A percentile compares a stretch with the other conserved stretches of the same genome.
These are phyloP conservation scores for Alisma plantagoaquatica DNA, from an alignment of 106 monocot species.

Conservation along the genomic window DNA sequence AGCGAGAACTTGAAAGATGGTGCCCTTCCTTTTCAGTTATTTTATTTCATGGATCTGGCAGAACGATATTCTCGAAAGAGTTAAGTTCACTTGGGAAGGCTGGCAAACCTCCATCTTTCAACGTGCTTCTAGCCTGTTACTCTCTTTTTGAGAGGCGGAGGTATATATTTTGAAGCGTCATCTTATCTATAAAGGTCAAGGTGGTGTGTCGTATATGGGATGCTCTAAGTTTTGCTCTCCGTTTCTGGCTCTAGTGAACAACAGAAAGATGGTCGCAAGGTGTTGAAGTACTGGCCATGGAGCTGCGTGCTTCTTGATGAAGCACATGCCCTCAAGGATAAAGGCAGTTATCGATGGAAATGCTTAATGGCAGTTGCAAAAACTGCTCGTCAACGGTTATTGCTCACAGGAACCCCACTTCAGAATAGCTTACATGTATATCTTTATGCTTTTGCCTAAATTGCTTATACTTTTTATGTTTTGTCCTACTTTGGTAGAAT, in stretches of 20 bases:
- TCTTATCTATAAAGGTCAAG: not conserved
- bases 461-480: too few species aligned
- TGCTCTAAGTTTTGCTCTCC: too few species aligned
- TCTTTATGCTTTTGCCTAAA: too few species aligned
- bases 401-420: slow-evolving; percentile 98
- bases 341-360: slow-evolving; percentile 88
- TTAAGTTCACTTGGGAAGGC: slow-evolving; percentile 64
- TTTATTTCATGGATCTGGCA: slow-evolving; percentile 88
- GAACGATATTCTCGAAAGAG: slow-evolving; percentile 76
- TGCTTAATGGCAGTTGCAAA: slow-evolving; percentile 81
- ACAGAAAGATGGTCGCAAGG: slow-evolving; percentile 89
- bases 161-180: slow-evolving; percentile 15
- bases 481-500: too few species aligned
- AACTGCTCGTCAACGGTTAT: slow-evolving; percentile 70
- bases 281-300: slow-evolving; percentile 77
- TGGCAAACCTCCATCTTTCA: slow-evolving; percentile 83
- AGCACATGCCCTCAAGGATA: slow-evolving; percentile 98
- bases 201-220: too few species aligned
- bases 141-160: slow-evolving; percentile 88
- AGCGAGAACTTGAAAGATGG: slow-evolving; percentile 89
- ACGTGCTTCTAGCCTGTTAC: slow-evolving; percentile 80
- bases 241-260: slow-evolving; percentile 57
- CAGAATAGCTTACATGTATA: slow-evolving; percentile 98
- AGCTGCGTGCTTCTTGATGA: slow-evolving; percentile 94
- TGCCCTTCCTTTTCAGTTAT: slow-evolving; percentile 88